phyloP scores from a whole-genome alignment of 1,284 basidiomycete genomes.

The Heterobasidion irregulare region DNA sequence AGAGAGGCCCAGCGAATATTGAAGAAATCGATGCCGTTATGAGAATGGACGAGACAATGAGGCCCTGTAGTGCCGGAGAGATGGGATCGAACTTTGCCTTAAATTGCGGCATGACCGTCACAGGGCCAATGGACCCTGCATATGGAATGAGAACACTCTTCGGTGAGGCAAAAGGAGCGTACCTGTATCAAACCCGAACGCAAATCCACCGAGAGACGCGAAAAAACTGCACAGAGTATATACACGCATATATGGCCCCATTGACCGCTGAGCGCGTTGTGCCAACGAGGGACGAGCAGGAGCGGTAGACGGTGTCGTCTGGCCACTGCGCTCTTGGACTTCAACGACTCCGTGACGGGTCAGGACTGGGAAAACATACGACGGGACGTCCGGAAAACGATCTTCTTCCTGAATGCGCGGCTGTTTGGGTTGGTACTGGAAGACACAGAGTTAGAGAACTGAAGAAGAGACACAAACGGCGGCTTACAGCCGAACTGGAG shows the following conservation, averaged over 20 bases:
- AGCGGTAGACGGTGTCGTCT: neutral
- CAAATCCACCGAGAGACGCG: slow-evolving; percentile 26
- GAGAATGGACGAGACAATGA: slow-evolving; percentile 36
- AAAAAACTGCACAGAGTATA: slow-evolving; percentile 18
- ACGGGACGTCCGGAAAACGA: neutral
- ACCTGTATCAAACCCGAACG: slow-evolving; percentile 33
- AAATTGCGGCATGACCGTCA: slow-evolving; percentile 39
- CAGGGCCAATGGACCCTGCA: slow-evolving; percentile 33
- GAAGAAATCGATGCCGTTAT: slow-evolving; percentile 37
- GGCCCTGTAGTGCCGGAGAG: slow-evolving; percentile 29
- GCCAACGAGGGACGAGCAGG: neutral
- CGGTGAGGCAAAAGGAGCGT: slow-evolving; percentile 3
- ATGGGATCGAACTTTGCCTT: slow-evolving; percentile 23
- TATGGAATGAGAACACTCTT: neutral
- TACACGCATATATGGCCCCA: slow-evolving; percentile 2
- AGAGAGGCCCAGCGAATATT: slow-evolving; percentile 34
- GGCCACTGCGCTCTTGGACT: neutral
- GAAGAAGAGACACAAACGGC: no score
- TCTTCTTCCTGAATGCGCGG: neutral
- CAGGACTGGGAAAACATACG: neutral
- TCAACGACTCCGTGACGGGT: neutral
- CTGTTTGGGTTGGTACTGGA: neutral
- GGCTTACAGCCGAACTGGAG: no score
- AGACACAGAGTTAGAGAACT: neutral
- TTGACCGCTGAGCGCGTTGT: neutral